Base-by-base conservation (phyloP, 371 early-diverging fungal genomes). In the Haplosporangium sp. region DNA sequence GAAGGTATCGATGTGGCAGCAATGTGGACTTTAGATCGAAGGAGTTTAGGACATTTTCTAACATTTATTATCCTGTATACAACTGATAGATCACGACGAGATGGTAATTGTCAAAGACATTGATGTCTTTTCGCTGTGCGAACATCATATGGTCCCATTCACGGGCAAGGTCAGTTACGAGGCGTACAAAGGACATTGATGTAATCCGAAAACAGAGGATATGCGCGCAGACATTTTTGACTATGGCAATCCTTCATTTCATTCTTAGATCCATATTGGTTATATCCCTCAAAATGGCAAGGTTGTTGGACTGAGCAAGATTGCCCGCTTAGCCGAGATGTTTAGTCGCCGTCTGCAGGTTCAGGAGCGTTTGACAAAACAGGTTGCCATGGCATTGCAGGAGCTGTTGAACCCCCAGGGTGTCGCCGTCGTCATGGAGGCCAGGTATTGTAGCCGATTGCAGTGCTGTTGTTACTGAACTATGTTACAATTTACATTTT, bases 141-240 rank as follows among this genome's bases (percentile, higher is more conserved):
- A 99, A 82, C 99, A 99, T 83, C 99, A 99, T 74, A 88, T 98
- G 91, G 99, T 99, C 0, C 99, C 99, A 5, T 98, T 99, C 72
- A 90, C 91, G 63, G 98, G 98, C 65, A 98, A 95, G 87, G 95
- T 93, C n/a, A n/a, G n/a, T n/a, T n/a, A n/a, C n/a, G n/a, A n/a
- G n/a, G n/a, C n/a, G n/a, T n/a, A n/a, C n/a, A n/a, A n/a, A n/a
- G n/a, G n/a, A n/a, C n/a, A n/a, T n/a, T n/a, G n/a, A n/a, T n/a
- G n/a, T n/a, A n/a, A n/a, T n/a, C n/a, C n/a, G n/a, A 81, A 55
- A 52, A 29, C 12, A 1, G 7, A 16, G 0, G 12, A 40, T 36
- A 23, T 51, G 14, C 36, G 13, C 3, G 8, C 8, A 14, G 42
- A 21, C 42, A 52, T 23, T 41, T 23, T 14, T 42, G 2, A n/a